Base-by-base conservation (phyloP, 108 stramenopile genomes). In the Halocafeteria seosinensis region DNA sequence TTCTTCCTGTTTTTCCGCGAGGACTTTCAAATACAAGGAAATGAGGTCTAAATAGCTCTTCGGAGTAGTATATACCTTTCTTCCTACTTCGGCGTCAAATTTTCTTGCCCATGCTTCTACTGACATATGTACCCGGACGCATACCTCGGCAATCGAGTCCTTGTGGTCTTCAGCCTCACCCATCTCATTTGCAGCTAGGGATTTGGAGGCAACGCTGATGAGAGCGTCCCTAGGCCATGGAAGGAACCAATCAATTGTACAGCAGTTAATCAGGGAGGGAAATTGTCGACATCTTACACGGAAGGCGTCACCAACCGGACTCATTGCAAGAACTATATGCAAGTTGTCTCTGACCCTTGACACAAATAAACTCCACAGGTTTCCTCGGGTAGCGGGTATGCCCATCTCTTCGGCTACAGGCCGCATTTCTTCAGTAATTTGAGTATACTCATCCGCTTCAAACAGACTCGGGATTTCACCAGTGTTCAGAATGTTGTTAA, bases 241-340 rank as follows among this genome's bases (percentile, higher is more conserved):
- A 37, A 69, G 61, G 74, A 84, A 84, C 81, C 83, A 84, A 58
- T 84, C 83, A 26, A 84, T 78, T n/a, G 81, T 78, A 62, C 79
- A 80, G 68, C 83, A 84, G 74, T 84, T 84, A 31, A 84, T 81
- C 57, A 84, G 68, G 2, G 79, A 73, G 11, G 83, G 83, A 63
- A 84, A 84, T 72, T 75, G 78, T 23, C 81, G 66, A 37, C 78
- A 65, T 35, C 83, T 65, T 8, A 64, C 69, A 24, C 83, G 77
- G 73, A 84, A 84, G n/a, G 77, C 70, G 13, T 81, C 83, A 23
- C 83, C 83, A 42, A 84, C 78, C 9, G 83, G 83, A 13, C 70
- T 72, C 33, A 84, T 62, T 50, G 68, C 69, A 29, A 84, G 53
- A 13, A 84, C 83, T 25, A 84, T 50, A 61, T 84, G 83, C 24